Base-by-base conservation (phyloP, 2,329 filamentous ascomycete genomes). In the Ciborinia camelliae region DNA sequence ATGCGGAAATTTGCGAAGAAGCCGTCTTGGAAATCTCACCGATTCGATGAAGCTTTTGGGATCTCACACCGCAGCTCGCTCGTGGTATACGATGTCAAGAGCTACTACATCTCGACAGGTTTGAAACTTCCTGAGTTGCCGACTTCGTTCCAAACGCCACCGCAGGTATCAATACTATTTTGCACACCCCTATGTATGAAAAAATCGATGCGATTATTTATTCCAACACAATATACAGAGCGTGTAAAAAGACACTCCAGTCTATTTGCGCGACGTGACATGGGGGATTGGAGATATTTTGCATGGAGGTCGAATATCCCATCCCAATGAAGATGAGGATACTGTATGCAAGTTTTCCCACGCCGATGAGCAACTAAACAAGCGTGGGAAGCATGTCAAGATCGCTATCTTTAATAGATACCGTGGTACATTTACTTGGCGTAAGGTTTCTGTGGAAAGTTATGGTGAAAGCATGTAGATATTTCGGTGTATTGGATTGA, bases 81-180 rank as follows among this genome's bases (percentile, higher is more conserved):
- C n/a, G n/a, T n/a, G n/a, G n/a, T n/a, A n/a, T n/a, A n/a, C n/a
- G n/a, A n/a, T n/a, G n/a, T n/a, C n/a, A n/a, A n/a, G n/a, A n/a
- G n/a, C n/a, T n/a, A n/a, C n/a, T n/a, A n/a, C n/a, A n/a, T n/a
- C n/a, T n/a, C n/a, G n/a, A n/a, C n/a, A n/a, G n/a, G n/a, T n/a
- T n/a, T n/a, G n/a, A n/a, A n/a, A n/a, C n/a, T n/a, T n/a, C n/a
- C n/a, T n/a, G n/a, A n/a, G n/a, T n/a, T n/a, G n/a, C n/a, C n/a
- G n/a, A n/a, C n/a, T n/a, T 96, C 69, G 86, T 96, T 0, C 80
- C 84, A 66, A 97, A 97, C 74, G 91, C 91, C 6, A 95, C 91
- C 0, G 88, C 85, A 0, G 90, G 86, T 18, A 77, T 92, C 59
- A 93, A 94, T 78, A 91, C 87, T 0, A 84, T 96, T 4, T 81